Evolutionary conservation across 305 asterid genomes (phyloP), one percentile per base, ranked within the genome.

Genomic region (Caryopteris hybrid): DNA sequence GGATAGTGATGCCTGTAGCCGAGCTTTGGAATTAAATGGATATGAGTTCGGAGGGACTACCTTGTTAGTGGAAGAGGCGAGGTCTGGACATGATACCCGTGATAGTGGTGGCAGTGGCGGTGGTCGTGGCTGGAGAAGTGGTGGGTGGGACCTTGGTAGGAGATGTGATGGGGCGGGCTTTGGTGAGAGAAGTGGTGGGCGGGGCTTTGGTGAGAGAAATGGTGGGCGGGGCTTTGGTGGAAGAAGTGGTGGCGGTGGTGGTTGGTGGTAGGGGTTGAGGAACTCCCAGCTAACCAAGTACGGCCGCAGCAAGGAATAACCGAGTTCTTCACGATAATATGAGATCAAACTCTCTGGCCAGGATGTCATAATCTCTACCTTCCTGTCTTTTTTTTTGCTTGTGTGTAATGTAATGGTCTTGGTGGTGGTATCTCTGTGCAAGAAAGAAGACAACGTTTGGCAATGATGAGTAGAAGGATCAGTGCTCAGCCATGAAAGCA

Each of bases 51-150:
- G 83, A 3, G 82, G 86, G 12, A 36, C 48, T 18, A 6, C 55
- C 23, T 58, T 88, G 69, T 25, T 36, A 0, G 97, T 90, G 62
- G 78, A 80, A 36, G 95, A 83, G 78, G 95, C 97, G 1, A 90
- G 50, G 60, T 91, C 95, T 14, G 83, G 83, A 76, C 76, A 48
- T 52, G 80, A 77, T 56, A 22, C 72, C 2, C 69, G 71, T 29
- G 79, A 83, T 42, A 63, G 78, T 12, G 31, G 72, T n/a, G 57
- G 86, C 33, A 69, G 83, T 20, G 76, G 86, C 6, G 63, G 91
- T 10, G 74, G 78, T 54, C 52, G 70, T 8, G 64, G 70, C 5
- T 65, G 78, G n/a, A 39, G 87, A 29, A 61, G 78, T 16, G 73
- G 83, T 6, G 45, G 78, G 72, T 5, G 5, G 1, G 39, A 56